Evolutionary conservation across 179 eudicot genomes (phyloP), one percentile per base, ranked within the genome.

Genomic region (Silene vulgaris): DNA sequence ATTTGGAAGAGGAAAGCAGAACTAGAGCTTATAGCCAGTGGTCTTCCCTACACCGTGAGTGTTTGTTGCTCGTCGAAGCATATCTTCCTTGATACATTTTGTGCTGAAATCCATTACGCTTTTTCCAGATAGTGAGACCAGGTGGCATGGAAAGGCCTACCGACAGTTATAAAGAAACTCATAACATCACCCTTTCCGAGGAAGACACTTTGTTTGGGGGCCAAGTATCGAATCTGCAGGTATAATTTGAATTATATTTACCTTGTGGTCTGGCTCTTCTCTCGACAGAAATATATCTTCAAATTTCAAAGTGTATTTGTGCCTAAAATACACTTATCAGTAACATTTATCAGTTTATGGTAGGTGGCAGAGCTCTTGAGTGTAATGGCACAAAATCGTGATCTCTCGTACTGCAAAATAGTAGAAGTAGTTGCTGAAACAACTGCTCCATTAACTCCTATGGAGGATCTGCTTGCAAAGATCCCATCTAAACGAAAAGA

Each of bases 101-200:
- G 13, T 20, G 32, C 70, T 71, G 72, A 79, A 69, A 61, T 29
- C 5, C 8, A 19, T 40, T 11, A 52, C 1, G 7, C n/a, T 35
- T 76, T 60, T 79, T 82, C 65, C 87, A 93, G 98, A 91, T 93
- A 81, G 98, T 93, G 61, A 93, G 98, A 64, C 98, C 98, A 16
- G 98, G 98, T 78, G 97, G 98, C 8, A 93, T 93, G 98, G 97
- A 93, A 83, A 88, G 98, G 72, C 97, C 97, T 52, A 91, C 98
- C 70, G 98, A 93, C 82, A 85, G 91, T 76, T 93, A 71, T 82
- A 93, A 93, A 76, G 89, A 89, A 84, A 93, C 98, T 79, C 98
- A 93, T 74, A 93, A 93, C 80, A 64, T 91, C 60, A 87, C 84
- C n/a, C 89, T 93, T 54, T 85, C 90, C 32, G 69, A 69, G 57